These are phyloP conservation scores for Hypomontagnella submonticulosa DNA, from an alignment of 495 filamentous ascomycete genomes.

Conservation along the genomic window DNA sequence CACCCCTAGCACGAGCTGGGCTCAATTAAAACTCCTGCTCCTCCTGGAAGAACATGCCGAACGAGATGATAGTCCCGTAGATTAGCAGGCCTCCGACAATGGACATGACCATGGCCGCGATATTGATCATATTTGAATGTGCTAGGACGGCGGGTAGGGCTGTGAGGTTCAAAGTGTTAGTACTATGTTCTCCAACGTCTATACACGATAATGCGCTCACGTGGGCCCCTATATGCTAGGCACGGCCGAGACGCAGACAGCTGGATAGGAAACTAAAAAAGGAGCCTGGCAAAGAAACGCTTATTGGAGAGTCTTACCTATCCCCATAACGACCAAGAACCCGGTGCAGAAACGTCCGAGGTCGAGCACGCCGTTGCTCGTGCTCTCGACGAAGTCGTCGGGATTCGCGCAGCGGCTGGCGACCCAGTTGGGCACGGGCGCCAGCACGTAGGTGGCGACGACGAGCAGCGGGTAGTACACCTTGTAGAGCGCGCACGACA, in stretches of 20 bases:
- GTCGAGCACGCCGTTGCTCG: slow-evolving; percentile 82
- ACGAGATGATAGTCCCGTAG: slow-evolving; percentile 97
- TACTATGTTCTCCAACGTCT: neutral
- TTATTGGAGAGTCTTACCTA: slow-evolving; percentile 83
- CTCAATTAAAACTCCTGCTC: slow-evolving; percentile 78
- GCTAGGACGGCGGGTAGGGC: slow-evolving; percentile 92
- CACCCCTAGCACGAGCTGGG: neutral
- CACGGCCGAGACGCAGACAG: neutral
- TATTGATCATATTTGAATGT: slow-evolving; percentile 80
- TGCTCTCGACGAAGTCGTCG: slow-evolving; percentile 95
- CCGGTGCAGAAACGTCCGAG: slow-evolving; percentile 95
- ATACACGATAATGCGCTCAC: neutral
- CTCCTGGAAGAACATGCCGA: slow-evolving; percentile 97
- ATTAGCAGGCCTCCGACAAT: slow-evolving; percentile 92
- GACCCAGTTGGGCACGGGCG: slow-evolving; percentile 95
- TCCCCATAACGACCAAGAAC: slow-evolving; percentile 96
- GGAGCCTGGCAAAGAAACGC: neutral
- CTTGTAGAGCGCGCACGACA: slow-evolving; percentile 92
- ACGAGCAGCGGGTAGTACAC: slow-evolving; percentile 94
- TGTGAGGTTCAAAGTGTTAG: slow-evolving; percentile 47
- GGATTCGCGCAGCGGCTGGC: slow-evolving; percentile 86
- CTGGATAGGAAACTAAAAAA: too few species aligned
- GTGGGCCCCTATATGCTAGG: too few species aligned
- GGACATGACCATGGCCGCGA: slow-evolving; percentile 95
- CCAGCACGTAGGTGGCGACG: slow-evolving; percentile 93